Conservation (phyloP, 2,329 filamentous ascomycete genomes). For the Ophiostoma sp. region DNA sequence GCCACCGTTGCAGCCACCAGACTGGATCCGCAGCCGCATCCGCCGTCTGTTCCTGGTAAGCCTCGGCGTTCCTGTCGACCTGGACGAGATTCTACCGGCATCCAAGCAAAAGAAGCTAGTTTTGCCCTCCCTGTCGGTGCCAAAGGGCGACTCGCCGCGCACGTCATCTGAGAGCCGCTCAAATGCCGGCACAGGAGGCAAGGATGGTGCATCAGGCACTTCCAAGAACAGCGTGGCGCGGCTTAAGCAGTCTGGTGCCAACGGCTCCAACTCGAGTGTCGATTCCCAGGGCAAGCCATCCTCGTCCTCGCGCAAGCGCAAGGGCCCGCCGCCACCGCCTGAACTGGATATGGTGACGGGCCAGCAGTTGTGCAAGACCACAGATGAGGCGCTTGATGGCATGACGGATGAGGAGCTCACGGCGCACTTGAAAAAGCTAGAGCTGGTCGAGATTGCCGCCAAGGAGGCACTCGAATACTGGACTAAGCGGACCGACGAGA, state of each 20-base stretch:
- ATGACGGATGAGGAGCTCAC: conserved; percentile 73
- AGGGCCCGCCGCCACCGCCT: conserved; percentile 62
- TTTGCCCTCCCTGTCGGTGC: conserved; percentile 66
- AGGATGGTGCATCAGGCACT: background rate
- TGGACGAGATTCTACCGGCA: conserved; percentile 94
- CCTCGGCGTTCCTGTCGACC: conserved; percentile 87
- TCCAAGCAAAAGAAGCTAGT: conserved; percentile 98
- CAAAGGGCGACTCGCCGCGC: conserved; percentile 44
- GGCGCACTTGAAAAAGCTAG: conserved; percentile 63
- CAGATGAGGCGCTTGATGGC: conserved; percentile 72
- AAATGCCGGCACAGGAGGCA: conserved; percentile 35
- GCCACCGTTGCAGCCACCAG: conserved; percentile 87
- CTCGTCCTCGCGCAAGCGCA: conserved; percentile 37
- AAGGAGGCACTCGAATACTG: conserved; percentile 80
- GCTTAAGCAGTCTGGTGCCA: conserved; percentile 42
- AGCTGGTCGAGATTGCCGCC: conserved; percentile 64
- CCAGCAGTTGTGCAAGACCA: conserved; percentile 73
- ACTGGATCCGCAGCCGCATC: conserved; percentile 96
- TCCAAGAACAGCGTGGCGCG: conserved; percentile 28
- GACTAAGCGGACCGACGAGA: conserved; percentile 78
- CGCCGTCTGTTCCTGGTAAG: conserved; percentile 92
- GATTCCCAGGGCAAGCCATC: conserved; percentile 52
- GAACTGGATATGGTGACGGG: conserved; percentile 74
- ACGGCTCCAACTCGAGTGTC: conserved; percentile 53
- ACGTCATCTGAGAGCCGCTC: conserved; percentile 49